Evolutionary conservation across 2,329 filamentous ascomycete genomes (phyloP), one percentile per base, ranked within the genome.

Genomic region (Fusarium coicis): DNA sequence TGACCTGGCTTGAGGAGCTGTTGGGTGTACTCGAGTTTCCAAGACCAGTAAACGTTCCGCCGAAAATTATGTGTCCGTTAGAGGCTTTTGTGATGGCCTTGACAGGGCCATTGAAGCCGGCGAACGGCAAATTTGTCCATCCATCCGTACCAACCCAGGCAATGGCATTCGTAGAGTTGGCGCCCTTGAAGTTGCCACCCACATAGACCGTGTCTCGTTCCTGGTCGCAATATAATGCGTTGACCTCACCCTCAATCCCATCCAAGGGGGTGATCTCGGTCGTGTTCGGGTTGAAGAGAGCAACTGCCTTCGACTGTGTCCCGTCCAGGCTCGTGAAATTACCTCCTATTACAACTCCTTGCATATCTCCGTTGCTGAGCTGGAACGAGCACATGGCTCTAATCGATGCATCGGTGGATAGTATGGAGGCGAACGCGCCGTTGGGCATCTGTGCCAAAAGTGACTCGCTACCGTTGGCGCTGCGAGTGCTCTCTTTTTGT

Each of bases 241-340:
- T 93, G 63, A 98, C 95, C 69, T 93, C 91, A 42, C 96, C 97
- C 59, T 91, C 90, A 26, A 99, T 86, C 50, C 95, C 96, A n/a
- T 89, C 83, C 43, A 98, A 83, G n/a, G 94, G 87, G 4, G 90
- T 92, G 55, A 98, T 87, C 42, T 88, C 82, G 49, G 90, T 90
- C 9, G 90, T 92, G 72, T 90, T 89, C 7, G 93, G 90, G 80
- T 98, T 90, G 83, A 95, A 95, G 52, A 97, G 81, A 30, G 95
- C 96, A 63, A 97, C 90, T 49, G 93, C 93, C 59, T 91, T 91
- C 5, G 95, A 94, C 78, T 93, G 85, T 63, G 92, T 87, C 66
- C 91, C 91, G 66, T 92, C 93, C 70, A 99, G 84, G 81, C 94
- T 97, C 37, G 96, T 98, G 80, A 99, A 99, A 84, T 98, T 98